These are phyloP conservation scores for Dactylella cylindrospora DNA, from an alignment of 2,329 filamentous ascomycete genomes.

Conservation along the genomic window DNA sequence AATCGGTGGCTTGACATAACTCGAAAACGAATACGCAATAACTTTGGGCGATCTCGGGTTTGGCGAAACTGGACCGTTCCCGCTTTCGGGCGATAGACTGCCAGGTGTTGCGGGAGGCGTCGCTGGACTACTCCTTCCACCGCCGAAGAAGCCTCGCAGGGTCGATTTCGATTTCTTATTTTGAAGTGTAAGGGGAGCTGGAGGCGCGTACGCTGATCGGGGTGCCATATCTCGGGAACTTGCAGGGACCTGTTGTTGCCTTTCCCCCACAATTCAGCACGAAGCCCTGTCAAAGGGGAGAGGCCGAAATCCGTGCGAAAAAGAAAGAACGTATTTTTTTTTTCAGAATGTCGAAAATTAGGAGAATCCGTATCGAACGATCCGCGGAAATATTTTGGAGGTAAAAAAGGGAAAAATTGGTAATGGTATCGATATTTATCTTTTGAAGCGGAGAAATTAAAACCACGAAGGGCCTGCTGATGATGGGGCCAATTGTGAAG, in stretches of 20 bases:
- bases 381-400: conserved; percentile 1
- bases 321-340: too few relatives aligned
- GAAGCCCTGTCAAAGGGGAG: conserved; percentile 32
- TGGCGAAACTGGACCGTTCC: conserved; percentile 28
- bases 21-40: conserved; percentile 24
- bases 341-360: conserved; percentile 11
- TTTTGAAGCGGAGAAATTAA: conserved; percentile 16
- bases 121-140: conserved; percentile 12
- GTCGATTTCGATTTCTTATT: conserved; percentile 39
- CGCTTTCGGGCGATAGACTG: conserved; percentile 5
- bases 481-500: too few relatives aligned
- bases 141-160: conserved; percentile 31
- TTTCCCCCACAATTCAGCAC: conserved; percentile 34
- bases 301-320: too few relatives aligned
- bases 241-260: not conserved
- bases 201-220: conserved; percentile 27
- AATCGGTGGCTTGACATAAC: conserved; percentile 22
- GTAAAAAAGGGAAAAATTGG: conserved; percentile 10
- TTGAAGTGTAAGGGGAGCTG: conserved; percentile 33
- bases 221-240: conserved; percentile 26
- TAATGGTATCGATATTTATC: conserved; percentile 27
- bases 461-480: conserved; percentile 5
- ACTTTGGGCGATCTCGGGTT: conserved; percentile 19
- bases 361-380: conserved; percentile 4
- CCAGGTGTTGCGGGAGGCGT: conserved; percentile 31